Conservation (phyloP, 768 basidiomycete species). For the Leccinum aurantiacum region DNA sequence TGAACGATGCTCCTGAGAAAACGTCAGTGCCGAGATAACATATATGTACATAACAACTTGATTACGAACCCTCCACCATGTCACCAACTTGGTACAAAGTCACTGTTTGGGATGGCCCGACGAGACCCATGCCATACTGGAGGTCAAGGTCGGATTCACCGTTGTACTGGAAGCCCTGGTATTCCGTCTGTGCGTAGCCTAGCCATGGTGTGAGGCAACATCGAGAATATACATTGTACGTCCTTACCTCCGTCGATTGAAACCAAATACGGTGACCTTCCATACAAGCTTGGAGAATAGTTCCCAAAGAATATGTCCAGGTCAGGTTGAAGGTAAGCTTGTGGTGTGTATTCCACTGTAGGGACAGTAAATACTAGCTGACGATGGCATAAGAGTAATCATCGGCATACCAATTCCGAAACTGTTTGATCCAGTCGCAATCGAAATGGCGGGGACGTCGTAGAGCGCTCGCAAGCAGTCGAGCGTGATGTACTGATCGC, state of each 20-base stretch:
- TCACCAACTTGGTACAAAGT: conserved; percentile 36
- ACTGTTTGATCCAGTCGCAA: conserved; percentile 21
- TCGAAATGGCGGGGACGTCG: conserved; percentile 15
- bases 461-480: conserved; percentile 33
- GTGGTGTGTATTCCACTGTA: conserved; percentile 34
- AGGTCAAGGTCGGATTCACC: conserved; percentile 35
- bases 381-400: background rate
- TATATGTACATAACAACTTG: background rate
- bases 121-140: conserved; percentile 32
- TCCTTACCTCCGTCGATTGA: conserved; percentile 34
- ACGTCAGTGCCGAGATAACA: conserved; percentile 3
- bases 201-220: background rate
- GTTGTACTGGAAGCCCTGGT: conserved; percentile 26
- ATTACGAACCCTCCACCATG: conserved; percentile 24
- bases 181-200: conserved; percentile 23
- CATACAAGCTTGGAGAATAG: conserved; percentile 25
- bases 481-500: conserved; percentile 32
- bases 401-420: conserved; percentile 29
- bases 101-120: conserved; percentile 24
- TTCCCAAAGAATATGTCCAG: conserved; percentile 31
- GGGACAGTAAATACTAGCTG: background rate
- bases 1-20: conserved; percentile 28
- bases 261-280: conserved; percentile 26
- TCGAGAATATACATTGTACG: background rate
- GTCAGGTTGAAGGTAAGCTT: conserved; percentile 31